Evolutionary conservation across 805 yeast genomes (phyloP), one percentile per base, ranked within the genome.

Genomic region (Scheffersomyces ergatensis): DNA sequence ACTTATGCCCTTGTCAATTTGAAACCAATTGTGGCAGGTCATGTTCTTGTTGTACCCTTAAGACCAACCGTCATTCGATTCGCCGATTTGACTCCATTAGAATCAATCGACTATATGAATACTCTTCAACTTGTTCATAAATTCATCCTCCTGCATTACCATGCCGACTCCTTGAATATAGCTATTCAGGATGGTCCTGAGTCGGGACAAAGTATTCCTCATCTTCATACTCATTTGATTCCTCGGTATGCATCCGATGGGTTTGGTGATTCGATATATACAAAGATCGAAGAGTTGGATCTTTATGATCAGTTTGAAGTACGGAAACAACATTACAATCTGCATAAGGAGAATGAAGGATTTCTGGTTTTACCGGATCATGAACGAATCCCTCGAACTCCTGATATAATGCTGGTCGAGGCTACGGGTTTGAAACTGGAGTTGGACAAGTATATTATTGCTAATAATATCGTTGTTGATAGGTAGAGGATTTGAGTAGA

Each of bases 151-250:
- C 54, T 71, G 42, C 67, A 74, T 11, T 93, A 82, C 59, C 73
- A 81, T 26, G 95, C 97, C 2, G 95, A 90, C 50, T 72, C 96
- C 1, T 56, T 89, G 44, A 95, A 95, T 57, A 75, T 93, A 30
- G 92, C 97, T 9, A 88, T 95, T 44, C 99, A 93, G 60, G 99
- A 93, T 58, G 99, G 99, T 0, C 86, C 89, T 0, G 89, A 89
- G 37, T 92, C 97, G 1, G 99, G 99, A 3, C 99, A 93, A 58
- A 79, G 90, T n/a, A 83, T 93, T 2, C 96, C 97, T 4, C 99
- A 93, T 62, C 73, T 92, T 21, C 99, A 93, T 60, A 85, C 96
- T 16, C 99, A 93, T 59, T 65, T 93, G 15, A 89, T 93, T 16
- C 99, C 99, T 5, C 73, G 99, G 31, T 81, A 75, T 57, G 71